Percentiles rank a stretch among this genome's conserved stretches.
Conservation (phyloP, 2,329 filamentous ascomycete species). For the Alternaria rosae region DNA sequence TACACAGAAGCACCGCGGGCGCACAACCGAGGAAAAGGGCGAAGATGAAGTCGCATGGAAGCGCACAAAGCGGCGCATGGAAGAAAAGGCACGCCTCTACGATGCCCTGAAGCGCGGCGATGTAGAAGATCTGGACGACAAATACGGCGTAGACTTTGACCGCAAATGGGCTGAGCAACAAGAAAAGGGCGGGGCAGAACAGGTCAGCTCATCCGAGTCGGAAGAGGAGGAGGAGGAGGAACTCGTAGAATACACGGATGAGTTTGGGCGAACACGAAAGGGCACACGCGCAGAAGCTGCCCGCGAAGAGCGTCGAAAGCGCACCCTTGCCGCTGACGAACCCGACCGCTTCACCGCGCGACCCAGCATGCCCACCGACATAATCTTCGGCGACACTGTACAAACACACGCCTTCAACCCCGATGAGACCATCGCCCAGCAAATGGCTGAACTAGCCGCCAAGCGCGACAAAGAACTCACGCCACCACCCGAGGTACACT, state of each 20-base stretch:
- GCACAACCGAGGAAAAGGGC: constrained; percentile 61
- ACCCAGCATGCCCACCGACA: constrained; percentile 68
- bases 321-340: constrained; percentile 65
- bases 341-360: constrained; percentile 74
- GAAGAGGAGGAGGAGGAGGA: constrained; percentile 59
- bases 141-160: constrained; percentile 87
- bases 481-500: constrained; percentile 81
- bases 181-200: constrained; percentile 51
- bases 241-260: constrained; percentile 86
- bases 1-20: constrained; percentile 68
- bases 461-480: constrained; percentile 82
- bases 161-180: constrained; percentile 86
- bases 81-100: constrained; percentile 89
- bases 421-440: constrained; percentile 66
- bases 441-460: constrained; percentile 80
- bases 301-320: constrained; percentile 65
- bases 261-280: constrained; percentile 83
- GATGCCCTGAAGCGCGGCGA: constrained; percentile 91
- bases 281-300: constrained; percentile 75
- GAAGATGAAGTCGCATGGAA: constrained; percentile 65
- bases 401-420: constrained; percentile 85
- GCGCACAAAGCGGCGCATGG: constrained; percentile 81
- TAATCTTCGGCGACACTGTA: constrained; percentile 87
- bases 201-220: constrained; percentile 50
- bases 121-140: constrained; percentile 67